Base-by-base conservation (phyloP, 257 asterid species). In the Forsythia suspensa region DNA sequence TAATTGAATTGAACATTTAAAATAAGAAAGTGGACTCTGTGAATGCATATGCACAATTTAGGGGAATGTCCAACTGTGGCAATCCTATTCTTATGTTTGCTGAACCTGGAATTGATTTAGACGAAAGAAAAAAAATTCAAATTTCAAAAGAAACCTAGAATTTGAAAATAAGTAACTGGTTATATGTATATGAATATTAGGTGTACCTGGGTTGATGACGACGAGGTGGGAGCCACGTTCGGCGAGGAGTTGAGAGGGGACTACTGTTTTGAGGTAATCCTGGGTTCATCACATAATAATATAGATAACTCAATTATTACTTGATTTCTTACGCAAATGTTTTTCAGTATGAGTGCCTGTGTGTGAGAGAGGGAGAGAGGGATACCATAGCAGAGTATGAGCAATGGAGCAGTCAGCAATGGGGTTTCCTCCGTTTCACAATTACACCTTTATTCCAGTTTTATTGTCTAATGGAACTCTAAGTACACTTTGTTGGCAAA, bases 221-320 rank as follows among this genome's bases (percentile, higher is more conserved):
- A 96, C 97, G 80, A 96, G 92, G 80, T 89, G 88, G 91, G 97
- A 91, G 82, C 99, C 99, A 79, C 99, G 97, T 37, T 96, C 99
- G 71, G 90, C 93, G 82, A 93, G 87, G 65, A 96, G 86, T 40
- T 96, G 97, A 71, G 99, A 90, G 9, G 99, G 98, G 44, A 92
- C 87, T 34, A 89, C 89, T 34, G 96, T 86, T 84, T 93, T 96
- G 16, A 92, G 89, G 84, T 91, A 92, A 71, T 96, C 99, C 99
- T 96, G 89, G 3, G 75, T 38, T 41, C 69, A 74, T 18, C 77
- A 69, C 39, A 74, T 43, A 41, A 72, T 40, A 6, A 21, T 4
- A 5, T 0, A 8, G 41, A 71, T 55, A 0, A 72, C 61, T 42
- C 48, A 42, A 55, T 68, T 41, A n/a, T 73, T 40, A 61, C 34